Evolutionary conservation across 2,329 filamentous ascomycete genomes (phyloP).

Genomic region (Ilyonectria sp.): DNA sequence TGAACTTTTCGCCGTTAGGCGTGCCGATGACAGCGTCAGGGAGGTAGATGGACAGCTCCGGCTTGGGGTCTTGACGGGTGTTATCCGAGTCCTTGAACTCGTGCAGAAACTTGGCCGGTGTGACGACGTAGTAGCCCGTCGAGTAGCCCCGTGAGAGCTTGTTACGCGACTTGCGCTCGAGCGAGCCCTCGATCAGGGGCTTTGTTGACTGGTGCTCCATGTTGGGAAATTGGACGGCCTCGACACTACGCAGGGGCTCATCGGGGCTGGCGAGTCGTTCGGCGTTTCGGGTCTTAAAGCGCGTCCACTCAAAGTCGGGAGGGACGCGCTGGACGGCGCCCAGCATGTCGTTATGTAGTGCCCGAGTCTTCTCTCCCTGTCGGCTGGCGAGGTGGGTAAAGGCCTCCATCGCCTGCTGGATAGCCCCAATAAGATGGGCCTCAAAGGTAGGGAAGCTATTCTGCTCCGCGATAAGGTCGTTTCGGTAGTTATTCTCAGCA

Average conservation of each 20-base stretch:
- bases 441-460: constrained; percentile 92
- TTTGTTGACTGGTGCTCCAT: constrained; percentile 86
- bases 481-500: constrained; percentile 96
- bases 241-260: constrained; percentile 79
- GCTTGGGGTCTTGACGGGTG: constrained; percentile 78
- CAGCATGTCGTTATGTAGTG: constrained; percentile 88
- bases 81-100: constrained; percentile 96
- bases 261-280: constrained; percentile 84
- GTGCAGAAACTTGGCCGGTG: constrained; percentile 89
- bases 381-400: constrained; percentile 86
- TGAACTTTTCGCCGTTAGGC: constrained; percentile 86
- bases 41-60: constrained; percentile 91
- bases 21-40: constrained; percentile 87
- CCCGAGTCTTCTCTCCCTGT: constrained; percentile 85
- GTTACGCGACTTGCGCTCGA: constrained; percentile 93
- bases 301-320: constrained; percentile 91
- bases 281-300: constrained; percentile 81
- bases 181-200: constrained; percentile 86
- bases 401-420: constrained; percentile 86
- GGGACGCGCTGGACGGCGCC: constrained; percentile 83
- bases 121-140: constrained; percentile 91
- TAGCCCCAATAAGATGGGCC: constrained; percentile 83
- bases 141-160: constrained; percentile 84
- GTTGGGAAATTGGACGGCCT: constrained; percentile 87
- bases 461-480: constrained; percentile 93